Evolutionary conservation across 225 moss, liverwort and hornwort species (phyloP).

Genomic region (Climacium dendroides): DNA sequence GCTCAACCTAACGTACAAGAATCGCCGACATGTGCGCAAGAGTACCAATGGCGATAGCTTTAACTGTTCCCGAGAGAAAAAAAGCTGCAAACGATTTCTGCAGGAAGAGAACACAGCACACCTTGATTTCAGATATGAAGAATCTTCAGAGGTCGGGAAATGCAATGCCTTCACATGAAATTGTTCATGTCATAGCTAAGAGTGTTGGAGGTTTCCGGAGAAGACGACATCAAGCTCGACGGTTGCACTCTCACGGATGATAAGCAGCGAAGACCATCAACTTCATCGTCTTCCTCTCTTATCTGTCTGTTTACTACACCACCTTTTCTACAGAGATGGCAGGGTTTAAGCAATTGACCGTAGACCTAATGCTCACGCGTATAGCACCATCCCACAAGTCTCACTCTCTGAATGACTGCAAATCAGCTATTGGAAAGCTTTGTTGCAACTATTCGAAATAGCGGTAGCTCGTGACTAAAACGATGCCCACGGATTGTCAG

Average conservation of each 20-base stretch:
- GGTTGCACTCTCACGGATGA: not conserved
- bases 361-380: not conserved
- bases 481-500: not conserved
- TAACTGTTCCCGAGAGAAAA: not conserved
- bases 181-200: not conserved
- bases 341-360: not conserved
- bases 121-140: not conserved
- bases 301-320: not conserved
- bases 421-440: not conserved
- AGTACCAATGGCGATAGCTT: not conserved
- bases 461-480: not conserved
- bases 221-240: not conserved
- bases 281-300: not conserved
- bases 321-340: not conserved
- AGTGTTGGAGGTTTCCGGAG: too few species aligned
- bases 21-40: not conserved
- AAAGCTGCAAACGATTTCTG: not conserved
- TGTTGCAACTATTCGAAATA: not conserved
- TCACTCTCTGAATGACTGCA: not conserved
- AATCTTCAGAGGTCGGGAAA: not conserved
- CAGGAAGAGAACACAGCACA: not conserved
- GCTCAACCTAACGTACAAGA: not conserved
- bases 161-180: not conserved
- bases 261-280: not conserved
- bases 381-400: too few species aligned